phyloP scores from a whole-genome alignment of 2,329 filamentous ascomycete genomes.

The Ophiostoma australiae region DNA sequence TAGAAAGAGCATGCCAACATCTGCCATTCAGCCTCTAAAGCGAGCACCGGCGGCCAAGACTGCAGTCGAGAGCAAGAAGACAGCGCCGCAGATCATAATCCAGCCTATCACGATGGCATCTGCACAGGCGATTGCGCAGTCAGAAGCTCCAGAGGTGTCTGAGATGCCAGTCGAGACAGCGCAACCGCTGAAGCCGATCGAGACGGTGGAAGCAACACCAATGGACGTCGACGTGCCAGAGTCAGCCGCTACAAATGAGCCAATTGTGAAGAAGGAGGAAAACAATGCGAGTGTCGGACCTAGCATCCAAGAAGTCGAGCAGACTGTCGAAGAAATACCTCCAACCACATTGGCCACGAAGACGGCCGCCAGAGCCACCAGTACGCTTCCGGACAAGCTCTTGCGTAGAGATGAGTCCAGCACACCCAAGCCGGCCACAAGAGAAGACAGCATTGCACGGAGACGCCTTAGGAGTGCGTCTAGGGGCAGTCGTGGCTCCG shows the following conservation, averaged over 20 bases:
- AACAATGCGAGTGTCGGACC: too few relatives aligned
- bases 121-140: not conserved
- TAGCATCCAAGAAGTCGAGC: not conserved
- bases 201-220: not conserved
- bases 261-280: not conserved
- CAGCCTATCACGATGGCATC: constrained; percentile 9
- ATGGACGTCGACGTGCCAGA: not conserved
- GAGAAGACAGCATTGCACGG: not conserved
- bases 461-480: constrained; percentile 32
- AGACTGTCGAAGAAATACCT: not conserved
- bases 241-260: not conserved
- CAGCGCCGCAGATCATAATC: constrained; percentile 6
- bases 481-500: constrained; percentile 30
- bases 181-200: not conserved
- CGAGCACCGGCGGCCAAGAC: constrained; percentile 40
- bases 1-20: constrained; percentile 48
- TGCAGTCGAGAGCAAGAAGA: constrained; percentile 39
- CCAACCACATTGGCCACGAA: not conserved
- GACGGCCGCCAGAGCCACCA: not conserved
- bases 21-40: constrained; percentile 55
- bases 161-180: not conserved
- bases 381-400: not conserved
- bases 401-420: not conserved
- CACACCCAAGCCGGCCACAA: not conserved
- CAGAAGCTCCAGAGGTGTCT: not conserved